These are phyloP conservation scores for Nematocida displodere DNA, from an alignment of 371 early-diverging fungal species.

Conservation along the genomic window DNA sequence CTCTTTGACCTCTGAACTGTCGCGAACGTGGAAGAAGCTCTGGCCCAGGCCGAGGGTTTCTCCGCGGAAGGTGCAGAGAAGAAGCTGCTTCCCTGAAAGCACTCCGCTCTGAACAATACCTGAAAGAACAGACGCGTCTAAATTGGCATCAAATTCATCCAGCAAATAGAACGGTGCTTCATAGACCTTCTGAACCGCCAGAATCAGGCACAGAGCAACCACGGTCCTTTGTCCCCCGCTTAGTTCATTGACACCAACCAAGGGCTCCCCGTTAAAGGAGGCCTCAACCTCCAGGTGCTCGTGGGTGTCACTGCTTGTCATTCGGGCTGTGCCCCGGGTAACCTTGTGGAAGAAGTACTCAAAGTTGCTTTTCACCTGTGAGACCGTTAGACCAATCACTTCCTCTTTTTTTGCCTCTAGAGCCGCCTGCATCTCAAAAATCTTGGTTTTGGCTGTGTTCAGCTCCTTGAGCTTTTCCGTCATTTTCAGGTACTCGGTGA, in stretches of 20 bases:
- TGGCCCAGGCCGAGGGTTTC: constrained; percentile 56
- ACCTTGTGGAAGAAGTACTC: constrained; percentile 58
- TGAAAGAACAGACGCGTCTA: constrained; percentile 69
- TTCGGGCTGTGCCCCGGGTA: constrained; percentile 31
- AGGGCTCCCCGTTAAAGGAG: constrained; percentile 13
- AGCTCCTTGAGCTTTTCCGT: constrained; percentile 42
- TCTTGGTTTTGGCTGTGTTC: constrained; percentile 43
- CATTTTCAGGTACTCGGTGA: constrained; percentile 19
- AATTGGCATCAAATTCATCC: constrained; percentile 99
- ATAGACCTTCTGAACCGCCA: constrained; percentile 93
- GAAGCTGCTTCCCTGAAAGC: constrained; percentile 43
- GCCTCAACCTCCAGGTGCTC: constrained; percentile 24
- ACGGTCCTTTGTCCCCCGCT: constrained; percentile 97
- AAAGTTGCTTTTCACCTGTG: constrained; percentile 54
- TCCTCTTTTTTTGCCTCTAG: constrained; percentile 62
- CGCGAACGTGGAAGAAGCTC: constrained; percentile 56
- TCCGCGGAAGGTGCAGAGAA: constrained; percentile 62
- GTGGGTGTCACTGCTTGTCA: not conserved
- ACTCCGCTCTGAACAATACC: constrained; percentile 28
- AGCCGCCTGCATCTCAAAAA: constrained; percentile 54
- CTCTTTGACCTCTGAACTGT: not conserved
- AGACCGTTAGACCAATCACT: constrained; percentile 56
- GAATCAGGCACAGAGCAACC: constrained; percentile 88
- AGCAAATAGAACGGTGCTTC: constrained; percentile 98
- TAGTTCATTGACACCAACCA: constrained; percentile 37